A percentile compares a stretch with the other conserved stretches of the same genome.
phyloP scores from a whole-genome alignment of 2,329 filamentous ascomycete genomes.

The Cladosporium oxysporum region DNA sequence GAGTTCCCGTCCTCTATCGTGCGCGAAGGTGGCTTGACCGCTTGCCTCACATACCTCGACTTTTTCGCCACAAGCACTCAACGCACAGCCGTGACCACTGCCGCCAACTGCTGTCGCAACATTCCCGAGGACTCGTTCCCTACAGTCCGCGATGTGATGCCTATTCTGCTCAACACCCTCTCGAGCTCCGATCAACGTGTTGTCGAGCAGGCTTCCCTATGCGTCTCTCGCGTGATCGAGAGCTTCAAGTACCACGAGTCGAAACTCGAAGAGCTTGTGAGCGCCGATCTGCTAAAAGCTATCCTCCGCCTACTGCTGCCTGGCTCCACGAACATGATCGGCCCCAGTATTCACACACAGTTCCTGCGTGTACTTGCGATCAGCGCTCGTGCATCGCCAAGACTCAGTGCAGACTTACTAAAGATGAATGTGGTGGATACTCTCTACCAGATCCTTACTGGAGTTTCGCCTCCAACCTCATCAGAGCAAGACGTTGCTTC shows the following conservation, averaged over 20 bases:
- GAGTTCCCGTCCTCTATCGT: constrained; percentile 96
- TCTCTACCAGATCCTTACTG: constrained; percentile 93
- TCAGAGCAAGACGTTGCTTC: constrained; percentile 70
- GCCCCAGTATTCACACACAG: constrained; percentile 91
- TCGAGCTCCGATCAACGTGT: constrained; percentile 93
- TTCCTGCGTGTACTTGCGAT: constrained; percentile 91
- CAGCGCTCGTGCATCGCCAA: constrained; percentile 83
- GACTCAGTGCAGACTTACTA: constrained; percentile 83
- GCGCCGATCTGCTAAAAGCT: constrained; percentile 79
- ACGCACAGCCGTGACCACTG: constrained; percentile 92
- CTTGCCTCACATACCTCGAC: constrained; percentile 93
- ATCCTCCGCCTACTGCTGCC: constrained; percentile 86
- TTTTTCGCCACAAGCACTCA: constrained; percentile 98
- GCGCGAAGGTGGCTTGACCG: constrained; percentile 88
- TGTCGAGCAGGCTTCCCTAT: constrained; percentile 93
- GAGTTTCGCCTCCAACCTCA: constrained; percentile 83
- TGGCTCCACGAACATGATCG: constrained; percentile 92
- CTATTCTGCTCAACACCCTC: constrained; percentile 85
- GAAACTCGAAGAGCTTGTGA: constrained; percentile 90
- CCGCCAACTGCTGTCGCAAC: constrained; percentile 96
- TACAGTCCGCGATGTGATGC: constrained; percentile 94
- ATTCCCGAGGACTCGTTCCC: constrained; percentile 91
- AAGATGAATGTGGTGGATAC: constrained; percentile 98
- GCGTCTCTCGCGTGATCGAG: constrained; percentile 93
- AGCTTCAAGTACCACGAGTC: constrained; percentile 88